These are phyloP conservation scores for Aspergillus caelatus DNA, from an alignment of 2,329 filamentous ascomycete genomes.

Conservation along the genomic window DNA sequence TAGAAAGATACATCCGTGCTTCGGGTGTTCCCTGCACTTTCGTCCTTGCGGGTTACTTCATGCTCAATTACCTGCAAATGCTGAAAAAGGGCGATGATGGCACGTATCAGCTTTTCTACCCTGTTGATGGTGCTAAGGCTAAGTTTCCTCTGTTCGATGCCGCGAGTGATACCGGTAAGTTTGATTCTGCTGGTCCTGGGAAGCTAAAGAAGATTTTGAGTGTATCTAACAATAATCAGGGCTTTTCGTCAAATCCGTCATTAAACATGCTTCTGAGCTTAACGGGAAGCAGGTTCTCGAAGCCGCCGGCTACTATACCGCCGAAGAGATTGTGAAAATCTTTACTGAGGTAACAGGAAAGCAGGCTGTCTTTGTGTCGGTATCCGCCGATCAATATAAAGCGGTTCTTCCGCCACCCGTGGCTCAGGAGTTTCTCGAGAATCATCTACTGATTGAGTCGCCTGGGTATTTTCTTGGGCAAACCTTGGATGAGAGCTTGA, in stretches of 20 bases:
- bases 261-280: constrained; percentile 46
- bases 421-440: constrained; percentile 56
- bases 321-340: constrained; percentile 43
- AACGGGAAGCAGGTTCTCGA: constrained; percentile 50
- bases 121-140: constrained; percentile 28
- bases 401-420: constrained; percentile 25
- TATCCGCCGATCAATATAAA: constrained; percentile 30
- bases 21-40: constrained; percentile 42
- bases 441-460: constrained; percentile 55
- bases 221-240: not conserved
- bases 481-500: constrained; percentile 17
- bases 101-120: constrained; percentile 28
- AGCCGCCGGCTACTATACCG: constrained; percentile 44
- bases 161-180: constrained; percentile 24
- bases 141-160: constrained; percentile 51
- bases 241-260: constrained; percentile 33
- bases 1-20: constrained; percentile 42
- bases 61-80: constrained; percentile 43
- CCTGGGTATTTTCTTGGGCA: constrained; percentile 58
- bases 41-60: constrained; percentile 47
- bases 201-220: not conserved
- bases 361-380: constrained; percentile 26
- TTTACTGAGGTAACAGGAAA: constrained; percentile 48
- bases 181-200: not conserved
- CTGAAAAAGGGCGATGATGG: constrained; percentile 31